Base-by-base conservation (phyloP, 2,329 filamentous ascomycete genomes). In the Alternaria solani region DNA sequence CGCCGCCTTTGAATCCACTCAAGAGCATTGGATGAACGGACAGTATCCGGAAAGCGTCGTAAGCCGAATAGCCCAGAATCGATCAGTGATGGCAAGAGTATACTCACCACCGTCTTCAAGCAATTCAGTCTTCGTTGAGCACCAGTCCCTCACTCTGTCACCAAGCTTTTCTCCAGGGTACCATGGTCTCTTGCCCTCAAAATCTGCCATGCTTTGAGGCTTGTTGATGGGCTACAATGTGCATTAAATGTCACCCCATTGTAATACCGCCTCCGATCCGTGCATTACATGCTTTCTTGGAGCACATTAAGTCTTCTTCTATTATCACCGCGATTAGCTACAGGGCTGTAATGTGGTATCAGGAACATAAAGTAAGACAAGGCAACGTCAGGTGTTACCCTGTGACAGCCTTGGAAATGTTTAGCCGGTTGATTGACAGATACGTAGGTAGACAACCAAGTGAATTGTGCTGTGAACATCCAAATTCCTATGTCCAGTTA, bases 11-110 rank as follows among this genome's bases (percentile, higher is more conserved):
- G 41, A 57, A 57, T 47, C 30, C 47, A 39, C 47, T 53, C 26
- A 53, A 41, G 42, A 57, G 56, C 18, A 61, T 43, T n/a, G 53
- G 38, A 57, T 53, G 36, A 20, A 61, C 43, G n/a, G 25, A 41
- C 54, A 32, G 28, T 53, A 52, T 52, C 53, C 57, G 28, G 23
- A 48, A 39, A 25, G 23, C 47, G 14, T 32, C 30, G 26, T 43
- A 52, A 49, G 43, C 23, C 52, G 42, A 48, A 25, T 3, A 39
- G 32, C 30, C 23, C 34, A 51, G 18, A 46, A 14, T 14, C 20
- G 23, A 16, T 54, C 25, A 48, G 25, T 59, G 25, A 32, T 41
- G 26, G n/a, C 26, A 41, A 42, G 42, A 48, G 30, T 32, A n/a
- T 28, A 53, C 52, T 61, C 30, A 53, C 53, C 36, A 54, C 36